These are phyloP conservation scores for Magnolia sinica DNA, from an alignment of 164 flowering plant genomes.

Conservation along the genomic window DNA sequence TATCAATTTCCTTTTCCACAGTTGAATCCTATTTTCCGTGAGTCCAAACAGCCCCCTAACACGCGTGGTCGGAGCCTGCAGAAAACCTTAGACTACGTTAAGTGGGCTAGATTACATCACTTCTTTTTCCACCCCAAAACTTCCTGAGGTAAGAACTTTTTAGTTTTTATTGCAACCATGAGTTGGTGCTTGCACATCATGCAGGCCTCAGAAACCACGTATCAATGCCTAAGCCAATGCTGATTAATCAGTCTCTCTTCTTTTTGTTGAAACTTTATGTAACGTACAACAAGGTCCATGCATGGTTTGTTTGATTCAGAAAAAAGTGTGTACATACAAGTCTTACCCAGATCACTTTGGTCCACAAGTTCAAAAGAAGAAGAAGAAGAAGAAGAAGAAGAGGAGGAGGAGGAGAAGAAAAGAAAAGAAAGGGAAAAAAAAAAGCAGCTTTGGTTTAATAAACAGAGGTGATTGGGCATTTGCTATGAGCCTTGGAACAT, in stretches of 20 bases:
- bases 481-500: background rate
- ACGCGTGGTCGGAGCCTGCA: background rate
- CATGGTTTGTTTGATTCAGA: background rate
- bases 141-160: background rate
- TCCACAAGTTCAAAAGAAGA: background rate
- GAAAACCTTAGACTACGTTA: background rate
- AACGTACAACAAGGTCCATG: background rate
- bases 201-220: background rate
- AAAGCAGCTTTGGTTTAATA: background rate
- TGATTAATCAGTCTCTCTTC: background rate
- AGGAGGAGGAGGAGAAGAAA: too few species aligned
- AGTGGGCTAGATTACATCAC: background rate
- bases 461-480: background rate
- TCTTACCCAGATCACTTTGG: background rate
- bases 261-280: background rate
- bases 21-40: too few species aligned
- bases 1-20: too few species aligned
- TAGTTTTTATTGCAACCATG: background rate
- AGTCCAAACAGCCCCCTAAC: background rate
- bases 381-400: too few species aligned
- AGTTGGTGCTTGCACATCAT: background rate
- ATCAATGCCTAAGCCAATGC: background rate
- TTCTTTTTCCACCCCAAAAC: background rate
- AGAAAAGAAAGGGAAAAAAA: too few species aligned
- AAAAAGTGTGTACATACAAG: background rate